Base-by-base conservation (phyloP, 805 yeast genomes). In the Scheffersomyces lignosus region DNA sequence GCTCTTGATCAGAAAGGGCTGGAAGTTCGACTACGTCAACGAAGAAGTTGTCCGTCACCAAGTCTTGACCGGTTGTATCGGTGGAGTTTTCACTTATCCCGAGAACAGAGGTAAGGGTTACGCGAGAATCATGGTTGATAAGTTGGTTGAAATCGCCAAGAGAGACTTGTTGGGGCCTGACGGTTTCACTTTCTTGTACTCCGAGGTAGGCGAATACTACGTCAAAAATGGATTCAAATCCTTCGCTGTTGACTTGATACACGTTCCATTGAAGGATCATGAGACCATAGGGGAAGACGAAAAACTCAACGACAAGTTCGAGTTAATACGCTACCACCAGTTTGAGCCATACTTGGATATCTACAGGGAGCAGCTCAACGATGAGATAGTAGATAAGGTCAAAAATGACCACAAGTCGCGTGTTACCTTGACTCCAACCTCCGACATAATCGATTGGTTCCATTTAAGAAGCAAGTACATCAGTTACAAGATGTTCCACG, bases 131-230 rank as follows among this genome's bases (percentile, higher is more conserved):
- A 69, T 70, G 74, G 49, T 66, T 18, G 69, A 66, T 41, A 54
- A 60, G 41, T 39, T 66, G 31, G 61, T 64, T 27, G 57, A 60
- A 15, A 31, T 44, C 16, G 46, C 56, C 17, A 54, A 53, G 39
- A 27, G 18, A 3, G 49, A 52, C 10, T 37, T 34, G 12, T 32
- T 64, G 22, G 69, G 66, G 2, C 37, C 37, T 3, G 60, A 59
- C 26, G 73, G 71, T 1, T 66, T 56, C 39, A 51, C 54, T 6
- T 62, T 63, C 41, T 56, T 70, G 37, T 68, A 69, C 45, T 65
- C 72, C 2, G 75, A 70, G 42, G 58, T 70, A 8, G 73, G 73
- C 8, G 73, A 70, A 35, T 70, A 65, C 50, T 70, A 70, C 43
- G 37, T 52, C 31, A 54, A 54, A 16, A 48, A 50, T 35, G 75